These are phyloP conservation scores for Helotiales sp. DNA, from an alignment of 2,329 filamentous ascomycete species.

Conservation along the genomic window DNA sequence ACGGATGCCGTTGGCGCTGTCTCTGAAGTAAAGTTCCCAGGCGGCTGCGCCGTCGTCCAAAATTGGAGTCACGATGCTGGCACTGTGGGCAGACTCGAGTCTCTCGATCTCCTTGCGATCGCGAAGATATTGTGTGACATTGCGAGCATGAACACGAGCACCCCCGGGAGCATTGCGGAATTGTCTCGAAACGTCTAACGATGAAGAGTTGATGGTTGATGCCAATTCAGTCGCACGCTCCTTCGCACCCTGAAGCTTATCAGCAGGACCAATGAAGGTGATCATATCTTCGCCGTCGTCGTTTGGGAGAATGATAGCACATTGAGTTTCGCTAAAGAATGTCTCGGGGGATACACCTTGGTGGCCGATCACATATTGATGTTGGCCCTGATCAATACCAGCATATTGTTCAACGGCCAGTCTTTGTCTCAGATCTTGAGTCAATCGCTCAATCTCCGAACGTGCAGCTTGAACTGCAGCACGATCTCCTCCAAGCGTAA, in stretches of 20 bases:
- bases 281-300: constrained; percentile 80
- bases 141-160: constrained; percentile 78
- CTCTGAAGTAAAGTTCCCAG: constrained; percentile 88
- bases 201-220: constrained; percentile 82
- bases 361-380: constrained; percentile 94
- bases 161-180: constrained; percentile 77
- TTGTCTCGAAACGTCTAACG: constrained; percentile 80
- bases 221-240: constrained; percentile 89
- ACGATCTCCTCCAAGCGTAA: constrained; percentile 86
- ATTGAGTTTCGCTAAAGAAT: constrained; percentile 90
- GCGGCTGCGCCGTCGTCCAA: constrained; percentile 72
- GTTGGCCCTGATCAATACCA: constrained; percentile 78
- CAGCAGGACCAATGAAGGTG: constrained; percentile 80
- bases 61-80: constrained; percentile 84
- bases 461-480: constrained; percentile 79
- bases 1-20: constrained; percentile 81
- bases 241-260: constrained; percentile 74
- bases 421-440: constrained; percentile 74
- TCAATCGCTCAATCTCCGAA: constrained; percentile 79
- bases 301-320: constrained; percentile 79
- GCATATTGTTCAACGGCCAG: constrained; percentile 78
- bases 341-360: constrained; percentile 79
- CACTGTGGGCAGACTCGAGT: constrained; percentile 78
- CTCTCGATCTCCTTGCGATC: constrained; percentile 82
- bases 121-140: constrained; percentile 85